Evolutionary conservation across 805 yeast genomes (phyloP), one percentile per base, ranked within the genome.

Genomic region (Zygosaccharomyces bailii): DNA sequence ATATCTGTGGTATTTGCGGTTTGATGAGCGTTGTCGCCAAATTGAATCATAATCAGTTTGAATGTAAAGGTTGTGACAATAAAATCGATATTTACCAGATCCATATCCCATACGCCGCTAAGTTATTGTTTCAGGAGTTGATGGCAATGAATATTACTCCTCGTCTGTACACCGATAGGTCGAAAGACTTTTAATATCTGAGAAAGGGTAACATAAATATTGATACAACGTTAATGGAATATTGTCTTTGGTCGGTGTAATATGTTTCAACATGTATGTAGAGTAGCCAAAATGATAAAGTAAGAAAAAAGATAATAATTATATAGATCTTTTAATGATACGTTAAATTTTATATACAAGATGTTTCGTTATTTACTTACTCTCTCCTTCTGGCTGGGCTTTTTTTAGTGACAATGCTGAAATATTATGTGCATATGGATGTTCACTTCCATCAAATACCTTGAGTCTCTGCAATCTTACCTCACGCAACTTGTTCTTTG

Each of bases 131-230:
- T 88, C 99, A 93, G 73, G 99, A 93, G 72, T 78, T 93, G 63
- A 93, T 93, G 98, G 96, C 99, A 33, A 93, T 93, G 99, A 93
- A 93, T 69, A 93, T 93, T 60, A 85, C 96, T 16, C 99, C 98
- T 44, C 82, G 99, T 71, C 70, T 91, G 73, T 91, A 91, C 69
- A 88, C 98, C n/a, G 96, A 91, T 56, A 80, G 90, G 56, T 79
- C 89, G 13, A 62, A 54, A 51, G 68, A 63, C 47, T 64, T 62
- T 46, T 65, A 56, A 46, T 31, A 24, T 29, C 8, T 9, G 32
- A 10, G 11, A 36, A 16, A 5, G n/a, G n/a, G 17, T 16, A 36
- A 8, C 10, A 25, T 10, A 36, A 24, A 14, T 18, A 10, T 23
- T 13, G 19, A 14, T 35, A 25, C 14, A 25, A 37, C 17, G 40